phyloP scores from a whole-genome alignment of 1,284 basidiomycete species.

The Ceraceosorus guamensis region DNA sequence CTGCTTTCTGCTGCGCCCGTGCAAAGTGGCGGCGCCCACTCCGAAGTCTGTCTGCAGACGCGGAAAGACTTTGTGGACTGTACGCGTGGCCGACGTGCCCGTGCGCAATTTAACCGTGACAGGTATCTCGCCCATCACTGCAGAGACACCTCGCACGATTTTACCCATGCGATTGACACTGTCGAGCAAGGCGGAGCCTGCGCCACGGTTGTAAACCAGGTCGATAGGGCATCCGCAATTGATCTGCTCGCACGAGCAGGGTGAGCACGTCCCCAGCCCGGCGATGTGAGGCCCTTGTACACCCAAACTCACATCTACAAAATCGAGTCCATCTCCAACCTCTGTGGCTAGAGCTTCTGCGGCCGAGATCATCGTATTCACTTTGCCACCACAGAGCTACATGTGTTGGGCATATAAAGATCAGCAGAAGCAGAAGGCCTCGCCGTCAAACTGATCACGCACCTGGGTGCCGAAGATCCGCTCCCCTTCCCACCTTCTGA shows the following conservation, averaged over 20 bases:
- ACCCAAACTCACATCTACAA: slow-evolving; percentile 59
- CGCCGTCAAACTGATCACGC: too few relatives aligned
- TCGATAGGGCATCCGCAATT: slow-evolving; percentile 98
- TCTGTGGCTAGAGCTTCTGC: slow-evolving; percentile 76
- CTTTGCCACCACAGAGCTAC: slow-evolving; percentile 58
- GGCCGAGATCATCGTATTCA: slow-evolving; percentile 64
- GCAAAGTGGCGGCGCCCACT: slow-evolving; percentile 73
- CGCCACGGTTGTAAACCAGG: slow-evolving; percentile 83
- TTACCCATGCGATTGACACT: slow-evolving; percentile 72
- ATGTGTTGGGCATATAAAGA: too few relatives aligned
- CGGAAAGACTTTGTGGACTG: slow-evolving; percentile 79
- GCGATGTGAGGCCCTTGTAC: background rate
- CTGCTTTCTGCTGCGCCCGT: slow-evolving; percentile 59
- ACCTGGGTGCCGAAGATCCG: slow-evolving; percentile 68
- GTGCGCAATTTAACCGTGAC: slow-evolving; percentile 87
- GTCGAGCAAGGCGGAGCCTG: slow-evolving; percentile 83
- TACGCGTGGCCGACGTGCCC: slow-evolving; percentile 66
- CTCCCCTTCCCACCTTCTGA: slow-evolving; percentile 67
- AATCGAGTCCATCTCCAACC: slow-evolving; percentile 61
- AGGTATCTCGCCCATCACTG: slow-evolving; percentile 81
- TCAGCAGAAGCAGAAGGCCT: too few relatives aligned
- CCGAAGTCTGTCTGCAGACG: slow-evolving; percentile 70
- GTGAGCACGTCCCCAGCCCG: background rate
- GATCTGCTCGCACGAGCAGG: slow-evolving; percentile 47
- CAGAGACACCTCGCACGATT: slow-evolving; percentile 84